phyloP scores from a whole-genome alignment of 768 basidiomycete species.

The Scleroderma citrinum region DNA sequence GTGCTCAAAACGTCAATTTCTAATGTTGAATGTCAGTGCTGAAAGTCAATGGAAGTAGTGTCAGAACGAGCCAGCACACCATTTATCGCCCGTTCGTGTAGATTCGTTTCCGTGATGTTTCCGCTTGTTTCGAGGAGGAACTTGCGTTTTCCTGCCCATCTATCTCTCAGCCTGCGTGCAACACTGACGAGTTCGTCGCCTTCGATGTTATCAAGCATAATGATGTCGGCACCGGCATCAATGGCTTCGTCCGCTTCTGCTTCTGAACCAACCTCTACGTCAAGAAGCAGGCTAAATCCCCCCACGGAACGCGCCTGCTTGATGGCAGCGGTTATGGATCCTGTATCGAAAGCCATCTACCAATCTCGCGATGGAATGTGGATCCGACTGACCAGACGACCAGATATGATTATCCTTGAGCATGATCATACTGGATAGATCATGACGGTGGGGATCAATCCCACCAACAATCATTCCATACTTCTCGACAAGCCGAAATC shows the following conservation, averaged over 20 bases:
- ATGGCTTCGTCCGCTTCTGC: slow-evolving; percentile 97
- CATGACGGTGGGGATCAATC: slow-evolving; percentile 91
- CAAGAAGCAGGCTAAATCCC: slow-evolving; percentile 86
- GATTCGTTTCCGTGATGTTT: slow-evolving; percentile 85
- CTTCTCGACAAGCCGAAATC: slow-evolving; percentile 95
- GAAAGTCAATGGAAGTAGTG: background rate
- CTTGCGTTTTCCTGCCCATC: slow-evolving; percentile 74
- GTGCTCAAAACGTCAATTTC: slow-evolving; percentile 95
- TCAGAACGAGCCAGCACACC: slow-evolving; percentile 45
- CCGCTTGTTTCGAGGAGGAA: slow-evolving; percentile 94
- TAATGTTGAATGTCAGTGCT: slow-evolving; percentile 20
- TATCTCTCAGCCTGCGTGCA: slow-evolving; percentile 66
- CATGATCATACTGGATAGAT: slow-evolving; percentile 99
- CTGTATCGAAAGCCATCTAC: slow-evolving; percentile 31
- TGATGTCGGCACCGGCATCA: slow-evolving; percentile 86
- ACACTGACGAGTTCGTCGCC: slow-evolving; percentile 64
- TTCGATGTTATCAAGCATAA: slow-evolving; percentile 94
- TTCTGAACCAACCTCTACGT: slow-evolving; percentile 88
- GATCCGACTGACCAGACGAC: slow-evolving; percentile 66
- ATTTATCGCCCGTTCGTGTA: slow-evolving; percentile 73
- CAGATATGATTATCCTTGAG: slow-evolving; percentile 99
- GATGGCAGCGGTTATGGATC: slow-evolving; percentile 88
- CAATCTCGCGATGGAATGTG: background rate
- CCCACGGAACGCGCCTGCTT: slow-evolving; percentile 81
- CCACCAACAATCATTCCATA: slow-evolving; percentile 99